Base-by-base conservation (phyloP, 2,329 filamentous ascomycete species). In the Dactylellina leptospora region DNA sequence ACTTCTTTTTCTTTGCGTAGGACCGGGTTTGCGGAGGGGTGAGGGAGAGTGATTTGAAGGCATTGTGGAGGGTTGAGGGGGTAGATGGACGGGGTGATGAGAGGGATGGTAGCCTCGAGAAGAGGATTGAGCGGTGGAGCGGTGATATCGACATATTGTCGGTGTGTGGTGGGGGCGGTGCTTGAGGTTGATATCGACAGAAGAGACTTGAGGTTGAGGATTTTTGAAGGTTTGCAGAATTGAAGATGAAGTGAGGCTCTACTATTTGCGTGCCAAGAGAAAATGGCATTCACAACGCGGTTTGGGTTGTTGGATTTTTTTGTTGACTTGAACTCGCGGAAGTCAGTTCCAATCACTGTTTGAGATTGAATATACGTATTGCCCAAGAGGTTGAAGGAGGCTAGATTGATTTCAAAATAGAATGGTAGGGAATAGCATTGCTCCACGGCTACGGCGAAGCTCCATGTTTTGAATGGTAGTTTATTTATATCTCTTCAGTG, bases 81-180 rank as follows among this genome's bases (percentile, higher is more conserved):
- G 27, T 47, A 25, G 63, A 54, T 25, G 54, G 68, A 20, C 54
- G 68, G 38, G 33, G 18, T 36, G 28, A 18, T 27, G 47, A 30
- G 44, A 55, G 40, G 38, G 58, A 55, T 8, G 59, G 68, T 72
- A 72, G 38, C 56, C 68, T 64, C 6, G 68, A 72, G 68, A 72
- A 72, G 59, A 72, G 59, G 53, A 72, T 64, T 63, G 68, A 72
- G 44, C 68, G 68, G 53, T 72, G 68, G 47, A 72, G 47, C 2
- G 68, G 68, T 40, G 68, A 72, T 72, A 72, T 72, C 40, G 68
- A 72, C 68, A 72, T 72, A 13, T 51, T 16, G 44, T 13, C 22
- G 20, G 18, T 13, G 40, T 36, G 13, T 23, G 3, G n/a, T 22
- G n/a, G 18, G 13, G 40, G 18, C 23, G n/a, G 23, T n/a, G 13